Conservation (phyloP, 768 basidiomycete species). For the Mycena albidolilacea region DNA sequence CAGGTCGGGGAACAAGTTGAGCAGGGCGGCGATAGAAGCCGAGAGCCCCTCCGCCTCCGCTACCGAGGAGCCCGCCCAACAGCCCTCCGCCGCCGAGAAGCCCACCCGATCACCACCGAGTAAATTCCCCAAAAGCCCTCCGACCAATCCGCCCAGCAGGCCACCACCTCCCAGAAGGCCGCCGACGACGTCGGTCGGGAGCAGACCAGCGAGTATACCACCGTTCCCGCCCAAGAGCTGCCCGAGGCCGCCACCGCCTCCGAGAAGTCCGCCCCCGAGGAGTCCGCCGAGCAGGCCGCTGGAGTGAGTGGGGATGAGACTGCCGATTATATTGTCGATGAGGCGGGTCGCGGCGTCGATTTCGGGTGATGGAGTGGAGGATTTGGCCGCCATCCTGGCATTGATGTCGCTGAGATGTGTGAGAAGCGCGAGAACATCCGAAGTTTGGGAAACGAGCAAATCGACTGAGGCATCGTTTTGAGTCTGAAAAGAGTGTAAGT, state of each 20-base stretch:
- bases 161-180: slow-evolving; percentile 6
- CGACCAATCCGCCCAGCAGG: slow-evolving; percentile 19
- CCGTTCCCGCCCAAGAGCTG: slow-evolving; percentile 8
- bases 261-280: slow-evolving; percentile 8
- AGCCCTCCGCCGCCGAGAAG: background rate
- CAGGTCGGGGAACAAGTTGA: slow-evolving; percentile 15
- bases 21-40: slow-evolving; percentile 20
- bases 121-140: slow-evolving; percentile 8
- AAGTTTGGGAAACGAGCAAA: slow-evolving; percentile 10
- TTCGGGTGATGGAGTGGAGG: slow-evolving; percentile 4
- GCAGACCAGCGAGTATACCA: slow-evolving; percentile 4
- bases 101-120: background rate
- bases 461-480: background rate
- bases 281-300: background rate
- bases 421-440: slow-evolving; percentile 8
- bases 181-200: background rate
- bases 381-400: background rate
- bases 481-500: background rate
- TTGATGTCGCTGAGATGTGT: slow-evolving; percentile 18
- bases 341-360: slow-evolving; percentile 5
- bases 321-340: slow-evolving; percentile 15
- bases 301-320: slow-evolving; percentile 13
- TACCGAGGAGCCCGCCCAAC: slow-evolving; percentile 8
- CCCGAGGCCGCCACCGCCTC: slow-evolving; percentile 6
- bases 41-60: slow-evolving; percentile 21